Evolutionary conservation across 345 rosid genomes (phyloP).

Genomic region (Rhodomyrtus tomentosa): DNA sequence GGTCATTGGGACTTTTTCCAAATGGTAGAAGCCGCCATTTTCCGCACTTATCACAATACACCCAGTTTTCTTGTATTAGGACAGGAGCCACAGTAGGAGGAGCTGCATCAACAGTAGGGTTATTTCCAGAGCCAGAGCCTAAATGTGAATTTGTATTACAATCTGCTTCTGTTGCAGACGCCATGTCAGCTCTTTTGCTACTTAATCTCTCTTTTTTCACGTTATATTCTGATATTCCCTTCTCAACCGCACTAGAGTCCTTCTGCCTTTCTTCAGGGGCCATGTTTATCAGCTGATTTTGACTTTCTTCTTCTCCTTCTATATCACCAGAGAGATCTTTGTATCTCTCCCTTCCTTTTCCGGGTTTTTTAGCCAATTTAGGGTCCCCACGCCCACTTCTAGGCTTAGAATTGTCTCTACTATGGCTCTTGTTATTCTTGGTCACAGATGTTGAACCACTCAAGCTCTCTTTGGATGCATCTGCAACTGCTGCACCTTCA

Average conservation of each 20-base stretch:
- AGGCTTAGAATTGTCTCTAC: slow-evolving; percentile 12
- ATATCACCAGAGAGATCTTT: slow-evolving; percentile 74
- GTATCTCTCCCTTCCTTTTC: slow-evolving; percentile 45
- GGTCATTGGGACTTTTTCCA: slow-evolving; percentile 45
- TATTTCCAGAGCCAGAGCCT: slow-evolving; percentile 19
- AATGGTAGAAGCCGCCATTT: slow-evolving; percentile 90
- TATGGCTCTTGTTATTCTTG: slow-evolving; percentile 37
- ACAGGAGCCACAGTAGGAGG: slow-evolving; percentile 15
- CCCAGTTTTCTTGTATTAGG: slow-evolving; percentile 67
- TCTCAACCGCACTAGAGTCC: slow-evolving; percentile 28
- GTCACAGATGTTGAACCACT: slow-evolving; percentile 23
- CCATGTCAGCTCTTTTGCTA: slow-evolving; percentile 20
- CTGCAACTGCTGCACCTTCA: slow-evolving; percentile 16
- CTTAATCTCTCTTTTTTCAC: slow-evolving; percentile 27
- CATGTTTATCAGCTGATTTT: slow-evolving; percentile 15
- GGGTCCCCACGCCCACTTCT: slow-evolving; percentile 32
- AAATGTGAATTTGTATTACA: slow-evolving; percentile 10
- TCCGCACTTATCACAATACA: slow-evolving; percentile 79
- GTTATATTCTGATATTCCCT: slow-evolving; percentile 16
- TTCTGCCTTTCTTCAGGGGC: slow-evolving; percentile 17
- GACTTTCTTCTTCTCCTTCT: slow-evolving; percentile 56
- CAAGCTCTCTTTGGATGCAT: slow-evolving; percentile 27
- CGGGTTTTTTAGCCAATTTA: slow-evolving; percentile 31
- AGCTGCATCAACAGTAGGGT: slow-evolving; percentile 30
- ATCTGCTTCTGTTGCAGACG: slow-evolving; percentile 18